A percentile compares a stretch with the other conserved stretches of the same genome.
These are phyloP conservation scores for Entomortierella beljakovae DNA, from an alignment of 192 early-diverging fungal genomes.

Conservation along the genomic window DNA sequence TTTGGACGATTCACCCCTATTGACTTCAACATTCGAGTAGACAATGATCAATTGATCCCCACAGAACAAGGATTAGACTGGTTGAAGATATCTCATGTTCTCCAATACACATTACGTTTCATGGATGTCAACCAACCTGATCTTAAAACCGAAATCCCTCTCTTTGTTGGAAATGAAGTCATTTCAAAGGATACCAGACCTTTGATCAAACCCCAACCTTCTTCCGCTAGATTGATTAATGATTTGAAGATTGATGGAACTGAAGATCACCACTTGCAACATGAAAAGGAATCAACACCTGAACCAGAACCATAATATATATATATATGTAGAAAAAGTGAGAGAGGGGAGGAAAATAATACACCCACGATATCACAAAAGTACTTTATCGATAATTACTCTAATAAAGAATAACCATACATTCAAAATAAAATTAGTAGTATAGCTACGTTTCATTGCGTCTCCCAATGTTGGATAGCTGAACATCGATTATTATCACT, in stretches of 20 bases:
- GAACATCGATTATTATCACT: too few relatives aligned
- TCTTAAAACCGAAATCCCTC: constrained; percentile 31
- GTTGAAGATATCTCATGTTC: constrained; percentile 39
- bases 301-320: constrained; percentile 21
- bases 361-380: too few relatives aligned
- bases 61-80: constrained; percentile 45
- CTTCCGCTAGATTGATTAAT: constrained; percentile 5
- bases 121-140: constrained; percentile 28
- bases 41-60: constrained; percentile 49
- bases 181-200: constrained; percentile 10
- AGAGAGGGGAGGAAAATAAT: too few relatives aligned
- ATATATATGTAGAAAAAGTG: constrained; percentile 6
- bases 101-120: constrained; percentile 40
- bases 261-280: constrained; percentile 28
- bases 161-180: constrained; percentile 43
- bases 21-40: constrained; percentile 42
- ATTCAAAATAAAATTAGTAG: too few relatives aligned
- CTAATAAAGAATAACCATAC: too few relatives aligned
- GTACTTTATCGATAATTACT: too few relatives aligned
- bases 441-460: too few relatives aligned
- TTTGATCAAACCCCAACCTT: neutral
- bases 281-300: constrained; percentile 33
- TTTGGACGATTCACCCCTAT: constrained; percentile 38
- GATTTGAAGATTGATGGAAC: constrained; percentile 20
- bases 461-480: too few relatives aligned